Evolutionary conservation across 2,329 filamentous ascomycete species (phyloP), one percentile per base, ranked within the genome.

Genomic region (Xylaria sp.): DNA sequence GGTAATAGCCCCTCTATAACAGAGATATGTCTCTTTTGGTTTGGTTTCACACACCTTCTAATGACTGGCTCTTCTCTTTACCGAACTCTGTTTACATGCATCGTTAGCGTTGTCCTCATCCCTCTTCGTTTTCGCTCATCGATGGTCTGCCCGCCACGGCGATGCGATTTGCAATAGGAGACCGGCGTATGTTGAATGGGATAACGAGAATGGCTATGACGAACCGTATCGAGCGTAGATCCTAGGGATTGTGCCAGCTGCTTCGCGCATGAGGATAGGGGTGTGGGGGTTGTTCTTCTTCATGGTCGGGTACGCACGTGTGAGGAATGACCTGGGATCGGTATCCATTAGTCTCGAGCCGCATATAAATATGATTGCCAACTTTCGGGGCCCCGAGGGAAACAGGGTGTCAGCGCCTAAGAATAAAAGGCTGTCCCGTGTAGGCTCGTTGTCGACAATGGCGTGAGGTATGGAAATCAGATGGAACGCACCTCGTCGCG

Each of bases 221-320:
- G 73, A 78, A 96, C 92, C 94, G 76, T 96, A 99, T 88, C 95
- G 86, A 70, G 94, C 93, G 79, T 90, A 98, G 67, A 99, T 87
- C 78, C 87, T 90, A 67, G 95, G 94, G 76, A 90, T 82, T 56
- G 91, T 92, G 73, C 91, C 92, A 70, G 87, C 82, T 54, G 94
- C 95, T 83, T 98, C 95, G 75, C 95, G 91, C 74, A 99, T 88
- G 83, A 99, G 83, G 79, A 99, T 98, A 56, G 95, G 95, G 49
- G 86, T 93, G 78, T 91, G 83, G 59, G 95, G 95, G 83, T 99
- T 99, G 85, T 94, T 91, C 85, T 96, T 96, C 88, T 99, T 99
- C 94, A 99, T 98, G 63, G 91, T 95, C 47, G 95, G 95, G 79
- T 99, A 99, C 69, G 93, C 89, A 76, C 92, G 88, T 68, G 89